Evolutionary conservation across 2,329 filamentous ascomycete species (phyloP).

Genomic region (Teratosphaeria viscida): DNA sequence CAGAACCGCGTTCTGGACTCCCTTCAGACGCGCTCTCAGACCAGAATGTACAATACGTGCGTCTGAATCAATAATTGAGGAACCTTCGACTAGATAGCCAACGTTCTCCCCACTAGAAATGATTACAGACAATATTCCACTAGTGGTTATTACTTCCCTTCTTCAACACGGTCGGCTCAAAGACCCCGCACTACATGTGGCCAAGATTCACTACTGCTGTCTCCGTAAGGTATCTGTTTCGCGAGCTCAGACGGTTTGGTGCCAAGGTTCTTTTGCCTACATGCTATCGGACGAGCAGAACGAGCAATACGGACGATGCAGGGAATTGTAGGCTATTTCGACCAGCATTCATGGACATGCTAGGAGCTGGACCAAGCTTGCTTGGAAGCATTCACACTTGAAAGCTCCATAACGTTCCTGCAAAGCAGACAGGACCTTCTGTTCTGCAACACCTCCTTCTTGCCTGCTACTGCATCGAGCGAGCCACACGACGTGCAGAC

Average conservation of each 20-base stretch:
- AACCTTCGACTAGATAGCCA: not conserved
- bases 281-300: not conserved
- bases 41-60: too few relatives aligned
- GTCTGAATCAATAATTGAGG: too few relatives aligned
- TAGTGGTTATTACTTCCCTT: not conserved
- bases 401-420: not conserved
- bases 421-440: not conserved
- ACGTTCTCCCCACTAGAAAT: not conserved
- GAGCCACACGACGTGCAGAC: not conserved
- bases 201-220: not conserved
- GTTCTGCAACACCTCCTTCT: not conserved
- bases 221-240: not conserved
- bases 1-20: too few relatives aligned
- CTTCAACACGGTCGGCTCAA: not conserved
- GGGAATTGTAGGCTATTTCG: not conserved
- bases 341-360: not conserved
- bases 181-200: not conserved
- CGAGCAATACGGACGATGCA: not conserved
- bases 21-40: too few relatives aligned
- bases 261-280: not conserved
- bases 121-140: not conserved
- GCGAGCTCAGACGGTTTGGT: not conserved
- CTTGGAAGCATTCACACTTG: not conserved
- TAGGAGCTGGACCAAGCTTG: not conserved
- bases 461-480: not conserved